Conservation (phyloP, 257 asterid genomes). For the Linderniella brevidens region DNA sequence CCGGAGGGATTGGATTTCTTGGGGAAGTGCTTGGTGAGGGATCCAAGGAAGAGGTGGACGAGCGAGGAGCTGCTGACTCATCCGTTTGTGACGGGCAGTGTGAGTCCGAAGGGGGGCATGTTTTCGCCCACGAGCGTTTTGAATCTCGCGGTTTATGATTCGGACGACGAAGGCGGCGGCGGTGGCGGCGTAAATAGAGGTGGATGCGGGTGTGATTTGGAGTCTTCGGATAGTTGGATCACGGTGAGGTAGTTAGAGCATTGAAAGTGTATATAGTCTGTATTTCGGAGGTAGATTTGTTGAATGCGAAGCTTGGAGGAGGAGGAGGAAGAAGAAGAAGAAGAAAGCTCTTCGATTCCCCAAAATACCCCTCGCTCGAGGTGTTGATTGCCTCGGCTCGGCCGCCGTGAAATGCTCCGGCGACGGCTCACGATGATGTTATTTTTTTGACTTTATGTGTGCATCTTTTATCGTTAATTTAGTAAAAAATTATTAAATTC, state of each 20-base stretch:
- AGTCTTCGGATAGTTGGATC: slow-evolving; percentile 31
- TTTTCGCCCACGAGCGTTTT: slow-evolving; percentile 38
- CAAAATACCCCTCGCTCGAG: too few species aligned
- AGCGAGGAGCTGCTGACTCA: slow-evolving; percentile 25
- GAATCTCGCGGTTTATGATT: slow-evolving; percentile 17
- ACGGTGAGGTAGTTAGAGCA: slow-evolving; percentile 23
- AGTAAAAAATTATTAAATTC: too few species aligned
- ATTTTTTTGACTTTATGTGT: too few species aligned
- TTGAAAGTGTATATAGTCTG: too few species aligned
- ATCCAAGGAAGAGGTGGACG: slow-evolving; percentile 26
- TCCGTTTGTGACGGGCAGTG: slow-evolving; percentile 19
- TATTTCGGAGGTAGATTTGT: too few species aligned
- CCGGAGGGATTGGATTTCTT: slow-evolving; percentile 35
- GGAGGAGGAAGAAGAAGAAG: too few species aligned
- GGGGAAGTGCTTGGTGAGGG: slow-evolving; percentile 27
- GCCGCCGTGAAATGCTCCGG: too few species aligned
- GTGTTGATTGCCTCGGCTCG: too few species aligned
- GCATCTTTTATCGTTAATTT: too few species aligned
- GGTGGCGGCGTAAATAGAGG: background rate
- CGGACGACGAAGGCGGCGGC: slow-evolving; percentile 10
- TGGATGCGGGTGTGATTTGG: slow-evolving; percentile 6
- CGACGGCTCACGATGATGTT: too few species aligned
- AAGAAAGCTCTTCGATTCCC: too few species aligned
- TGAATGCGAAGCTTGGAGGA: too few species aligned
- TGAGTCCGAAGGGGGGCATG: background rate